phyloP scores from a whole-genome alignment of 352 stramenopile genomes.

The Pythium vanterpoolii region DNA sequence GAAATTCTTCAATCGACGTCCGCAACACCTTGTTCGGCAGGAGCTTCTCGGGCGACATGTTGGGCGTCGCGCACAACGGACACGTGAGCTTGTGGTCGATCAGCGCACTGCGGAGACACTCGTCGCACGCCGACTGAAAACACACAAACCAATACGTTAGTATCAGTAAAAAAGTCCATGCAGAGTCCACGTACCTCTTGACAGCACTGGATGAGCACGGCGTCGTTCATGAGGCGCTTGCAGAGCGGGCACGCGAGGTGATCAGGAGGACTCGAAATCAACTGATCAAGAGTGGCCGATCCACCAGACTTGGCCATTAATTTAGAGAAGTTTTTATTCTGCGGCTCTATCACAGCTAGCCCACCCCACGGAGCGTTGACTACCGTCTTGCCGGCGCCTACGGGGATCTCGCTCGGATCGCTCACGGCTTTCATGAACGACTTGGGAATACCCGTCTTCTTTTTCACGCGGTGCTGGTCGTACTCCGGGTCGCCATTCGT shows the following conservation, averaged over 20 bases:
- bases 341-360: slow-evolving; percentile 87
- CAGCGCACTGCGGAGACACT: slow-evolving; percentile 72
- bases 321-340: slow-evolving; percentile 92
- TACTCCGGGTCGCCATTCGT: slow-evolving; percentile 87
- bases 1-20: slow-evolving; percentile 82
- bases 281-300: slow-evolving; percentile 88
- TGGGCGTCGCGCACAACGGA: slow-evolving; percentile 68
- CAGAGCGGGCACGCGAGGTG: slow-evolving; percentile 87
- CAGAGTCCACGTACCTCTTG: slow-evolving; percentile 79
- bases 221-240: slow-evolving; percentile 86
- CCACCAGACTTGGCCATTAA: slow-evolving; percentile 87
- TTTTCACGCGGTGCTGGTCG: slow-evolving; percentile 86
- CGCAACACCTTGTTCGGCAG: slow-evolving; percentile 80
- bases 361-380: slow-evolving; percentile 83
- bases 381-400: slow-evolving; percentile 82
- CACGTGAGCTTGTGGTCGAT: slow-evolving; percentile 83
- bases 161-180: slow-evolving; percentile 10
- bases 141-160: not conserved
- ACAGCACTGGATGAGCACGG: slow-evolving; percentile 84
- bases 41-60: slow-evolving; percentile 86
- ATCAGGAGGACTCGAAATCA: slow-evolving; percentile 87
- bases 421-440: slow-evolving; percentile 88
- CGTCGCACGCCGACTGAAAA: slow-evolving; percentile 72
- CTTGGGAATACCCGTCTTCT: slow-evolving; percentile 86
- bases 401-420: slow-evolving; percentile 80